Conservation (phyloP, 2,329 filamentous ascomycete genomes). For the Clonostachys rhizophaga region DNA sequence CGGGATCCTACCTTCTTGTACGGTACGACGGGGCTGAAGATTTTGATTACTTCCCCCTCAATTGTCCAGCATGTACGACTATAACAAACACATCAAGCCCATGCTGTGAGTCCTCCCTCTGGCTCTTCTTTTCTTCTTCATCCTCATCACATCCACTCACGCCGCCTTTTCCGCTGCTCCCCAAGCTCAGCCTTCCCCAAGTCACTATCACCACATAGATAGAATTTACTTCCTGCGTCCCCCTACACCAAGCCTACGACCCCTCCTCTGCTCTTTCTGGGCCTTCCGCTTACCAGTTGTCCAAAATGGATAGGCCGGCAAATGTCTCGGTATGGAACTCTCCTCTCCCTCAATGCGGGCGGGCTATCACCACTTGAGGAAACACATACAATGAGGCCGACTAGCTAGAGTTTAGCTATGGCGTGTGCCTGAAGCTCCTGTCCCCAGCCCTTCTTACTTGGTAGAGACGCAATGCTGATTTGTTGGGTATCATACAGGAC, state of each 20-base stretch:
- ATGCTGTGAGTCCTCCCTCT: slow-evolving; percentile 25
- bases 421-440: not conserved
- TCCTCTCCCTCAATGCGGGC: not conserved
- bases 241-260: not conserved
- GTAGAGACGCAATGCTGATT: not conserved
- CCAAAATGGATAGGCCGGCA: slow-evolving; percentile 16
- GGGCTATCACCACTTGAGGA: not conserved
- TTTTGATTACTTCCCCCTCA: not conserved
- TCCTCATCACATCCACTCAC: not conserved
- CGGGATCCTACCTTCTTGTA: no score
- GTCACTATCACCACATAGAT: not conserved
- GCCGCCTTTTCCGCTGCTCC: not conserved
- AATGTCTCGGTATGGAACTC: slow-evolving; percentile 20
- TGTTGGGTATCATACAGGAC: slow-evolving; percentile 28
- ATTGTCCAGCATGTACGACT: slow-evolving; percentile 13
- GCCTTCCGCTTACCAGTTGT: not conserved
- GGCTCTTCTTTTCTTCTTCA: slow-evolving; percentile 2
- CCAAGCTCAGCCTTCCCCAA: not conserved
- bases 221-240: not conserved
- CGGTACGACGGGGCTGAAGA: no score
- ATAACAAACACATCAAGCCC: slow-evolving; percentile 28
- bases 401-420: no score
- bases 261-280: not conserved
- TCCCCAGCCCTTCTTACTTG: not conserved
- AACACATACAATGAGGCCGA: not conserved